Evolutionary conservation across 192 early-diverging fungal species (phyloP).

Genomic region (Spinellus fusiger): DNA sequence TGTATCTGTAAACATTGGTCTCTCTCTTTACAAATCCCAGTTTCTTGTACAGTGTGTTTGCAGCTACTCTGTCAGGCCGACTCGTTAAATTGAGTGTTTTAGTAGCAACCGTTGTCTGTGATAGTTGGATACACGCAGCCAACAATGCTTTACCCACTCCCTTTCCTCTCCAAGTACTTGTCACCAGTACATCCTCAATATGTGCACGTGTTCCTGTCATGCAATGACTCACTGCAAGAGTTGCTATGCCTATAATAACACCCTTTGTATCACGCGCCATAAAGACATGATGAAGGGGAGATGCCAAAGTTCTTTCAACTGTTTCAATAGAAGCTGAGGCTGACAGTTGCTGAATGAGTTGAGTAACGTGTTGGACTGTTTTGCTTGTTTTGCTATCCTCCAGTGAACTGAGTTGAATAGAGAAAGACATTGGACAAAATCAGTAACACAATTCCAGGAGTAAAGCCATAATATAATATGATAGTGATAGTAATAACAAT

Average conservation of each 20-base stretch:
- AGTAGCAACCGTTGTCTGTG: neutral
- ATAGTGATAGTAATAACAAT: no score
- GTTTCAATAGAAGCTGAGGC: neutral
- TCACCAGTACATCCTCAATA: constrained; percentile 46
- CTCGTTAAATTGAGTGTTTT: constrained; percentile 40
- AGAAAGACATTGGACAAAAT: no score
- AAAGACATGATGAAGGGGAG: neutral
- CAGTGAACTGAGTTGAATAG: no score
- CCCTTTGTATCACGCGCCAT: neutral
- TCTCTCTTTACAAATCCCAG: constrained; percentile 28
- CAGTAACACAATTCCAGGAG: no score
- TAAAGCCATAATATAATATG: no score
- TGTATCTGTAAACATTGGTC: no score
- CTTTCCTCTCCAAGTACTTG: constrained; percentile 19
- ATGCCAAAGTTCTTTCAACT: neutral
- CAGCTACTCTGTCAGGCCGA: constrained; percentile 38
- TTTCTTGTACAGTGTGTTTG: constrained; percentile 39
- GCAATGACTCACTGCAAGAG: constrained; percentile 25
- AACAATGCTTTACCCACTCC: constrained; percentile 34
- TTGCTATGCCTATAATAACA: constrained; percentile 32
- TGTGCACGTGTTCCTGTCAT: constrained; percentile 40
- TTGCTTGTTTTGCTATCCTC: no score
- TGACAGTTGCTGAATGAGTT: neutral
- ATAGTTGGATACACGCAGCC: neutral
- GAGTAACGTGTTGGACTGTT: no score